Evolutionary conservation across 495 filamentous ascomycete species (phyloP).

Genomic region (Penicillium bovifimosum): DNA sequence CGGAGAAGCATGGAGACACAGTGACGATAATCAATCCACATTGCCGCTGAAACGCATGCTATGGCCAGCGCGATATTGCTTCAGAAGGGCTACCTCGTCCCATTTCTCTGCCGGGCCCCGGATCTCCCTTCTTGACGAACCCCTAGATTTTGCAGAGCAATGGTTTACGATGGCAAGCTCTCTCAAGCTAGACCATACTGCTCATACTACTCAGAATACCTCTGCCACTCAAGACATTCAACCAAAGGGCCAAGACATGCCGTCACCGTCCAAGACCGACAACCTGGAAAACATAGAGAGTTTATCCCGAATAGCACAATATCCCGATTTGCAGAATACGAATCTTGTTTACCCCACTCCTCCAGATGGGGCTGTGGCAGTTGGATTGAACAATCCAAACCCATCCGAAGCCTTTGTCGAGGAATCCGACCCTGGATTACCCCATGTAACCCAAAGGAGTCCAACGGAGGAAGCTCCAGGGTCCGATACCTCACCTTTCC

Average conservation of each 20-base stretch:
- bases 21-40: constrained; percentile 29
- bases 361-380: constrained; percentile 61
- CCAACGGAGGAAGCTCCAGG: constrained; percentile 17
- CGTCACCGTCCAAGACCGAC: constrained; percentile 19
- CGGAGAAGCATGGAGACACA: constrained; percentile 32
- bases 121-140: constrained; percentile 39
- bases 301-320: constrained; percentile 46
- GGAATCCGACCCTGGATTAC: constrained; percentile 19
- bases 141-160: constrained; percentile 59
- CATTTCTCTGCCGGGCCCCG: constrained; percentile 10
- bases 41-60: constrained; percentile 43
- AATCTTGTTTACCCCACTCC: constrained; percentile 83
- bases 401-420: constrained; percentile 31
- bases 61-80: constrained; percentile 47
- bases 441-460: constrained; percentile 12
- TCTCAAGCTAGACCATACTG: constrained; percentile 16
- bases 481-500: constrained; percentile 18
- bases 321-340: constrained; percentile 45
- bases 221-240: constrained; percentile 33
- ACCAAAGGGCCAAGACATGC: constrained; percentile 23
- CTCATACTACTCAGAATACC: constrained; percentile 5
- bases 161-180: constrained; percentile 52
- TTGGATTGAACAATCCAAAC: constrained; percentile 20
- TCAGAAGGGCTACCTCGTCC: constrained; percentile 30
- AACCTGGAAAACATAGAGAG: constrained; percentile 36